Evolutionary conservation across 2,329 filamentous ascomycete species (phyloP).

Genomic region (Aschersonia sp.): DNA sequence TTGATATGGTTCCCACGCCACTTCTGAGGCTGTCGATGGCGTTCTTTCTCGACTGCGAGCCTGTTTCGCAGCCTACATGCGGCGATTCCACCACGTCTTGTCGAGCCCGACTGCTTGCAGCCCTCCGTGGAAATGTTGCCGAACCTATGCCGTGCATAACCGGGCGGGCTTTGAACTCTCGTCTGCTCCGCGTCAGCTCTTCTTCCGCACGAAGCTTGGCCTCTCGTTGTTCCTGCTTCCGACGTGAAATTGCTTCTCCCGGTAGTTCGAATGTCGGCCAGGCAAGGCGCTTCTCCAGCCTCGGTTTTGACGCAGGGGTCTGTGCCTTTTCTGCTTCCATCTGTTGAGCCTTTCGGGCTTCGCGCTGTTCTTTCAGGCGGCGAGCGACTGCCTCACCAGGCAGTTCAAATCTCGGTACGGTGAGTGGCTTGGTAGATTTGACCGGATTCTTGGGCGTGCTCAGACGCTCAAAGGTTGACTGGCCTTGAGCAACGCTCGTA

Average conservation of each 20-base stretch:
- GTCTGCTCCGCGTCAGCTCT: slow-evolving; percentile 43
- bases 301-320: slow-evolving; percentile 28
- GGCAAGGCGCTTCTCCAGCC: slow-evolving; percentile 35
- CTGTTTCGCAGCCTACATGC: slow-evolving; percentile 9
- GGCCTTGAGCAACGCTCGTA: slow-evolving; percentile 7
- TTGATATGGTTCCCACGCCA: slow-evolving; percentile 1
- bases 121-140: slow-evolving; percentile 36
- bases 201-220: slow-evolving; percentile 40
- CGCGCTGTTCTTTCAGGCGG: slow-evolving; percentile 41
- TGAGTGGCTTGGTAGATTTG: slow-evolving; percentile 40
- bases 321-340: slow-evolving; percentile 18
- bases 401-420: slow-evolving; percentile 43
- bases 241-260: slow-evolving; percentile 42
- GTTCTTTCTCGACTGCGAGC: slow-evolving; percentile 10
- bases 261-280: slow-evolving; percentile 47
- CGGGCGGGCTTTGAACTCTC: slow-evolving; percentile 50
- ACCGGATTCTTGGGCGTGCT: slow-evolving; percentile 24
- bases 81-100: slow-evolving; percentile 25
- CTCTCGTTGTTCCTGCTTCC: slow-evolving; percentile 41
- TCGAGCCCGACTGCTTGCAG: slow-evolving; percentile 40
- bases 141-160: slow-evolving; percentile 29
- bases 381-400: slow-evolving; percentile 47
- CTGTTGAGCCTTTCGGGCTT: slow-evolving; percentile 31
- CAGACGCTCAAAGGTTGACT: slow-evolving; percentile 7
- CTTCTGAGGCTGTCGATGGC: slow-evolving; percentile 8